phyloP scores from a whole-genome alignment of 306 rosid species.

The Vachellia collinsii region DNA sequence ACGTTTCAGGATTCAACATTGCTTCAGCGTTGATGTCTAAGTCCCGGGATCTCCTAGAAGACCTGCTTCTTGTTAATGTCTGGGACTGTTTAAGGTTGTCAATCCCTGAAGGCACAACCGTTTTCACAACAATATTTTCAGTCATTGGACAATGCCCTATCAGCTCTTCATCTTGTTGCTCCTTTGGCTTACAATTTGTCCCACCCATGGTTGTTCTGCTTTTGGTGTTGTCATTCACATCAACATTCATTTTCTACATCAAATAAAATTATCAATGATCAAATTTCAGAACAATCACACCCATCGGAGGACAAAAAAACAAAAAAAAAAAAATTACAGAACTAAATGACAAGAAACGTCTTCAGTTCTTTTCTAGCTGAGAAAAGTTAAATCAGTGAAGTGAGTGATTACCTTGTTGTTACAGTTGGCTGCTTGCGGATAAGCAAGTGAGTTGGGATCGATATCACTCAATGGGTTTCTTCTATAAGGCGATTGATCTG shows the following conservation, averaged over 20 bases:
- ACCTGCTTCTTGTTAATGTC: slow-evolving; percentile 76
- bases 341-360: not conserved
- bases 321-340: not conserved
- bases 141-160: slow-evolving; percentile 36
- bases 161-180: slow-evolving; percentile 47
- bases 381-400: not conserved
- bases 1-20: slow-evolving; percentile 48
- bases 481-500: slow-evolving; percentile 87
- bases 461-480: slow-evolving; percentile 86
- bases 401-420: slow-evolving; percentile 43
- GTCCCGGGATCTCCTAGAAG: slow-evolving; percentile 84
- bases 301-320: not conserved
- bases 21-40: slow-evolving; percentile 72
- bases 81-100: slow-evolving; percentile 57
- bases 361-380: not conserved
- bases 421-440: slow-evolving; percentile 54
- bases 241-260: slow-evolving; percentile 64
- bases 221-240: slow-evolving; percentile 37
- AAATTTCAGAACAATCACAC: slow-evolving; percentile 10
- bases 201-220: slow-evolving; percentile 44
- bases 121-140: slow-evolving; percentile 42
- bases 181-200: slow-evolving; percentile 43
- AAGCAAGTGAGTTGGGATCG: slow-evolving; percentile 66
- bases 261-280: slow-evolving; percentile 18
- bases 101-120: slow-evolving; percentile 50